Evolutionary conservation across 805 yeast species (phyloP).

Genomic region (Saccharomycopsis oosterbeekiorum): DNA sequence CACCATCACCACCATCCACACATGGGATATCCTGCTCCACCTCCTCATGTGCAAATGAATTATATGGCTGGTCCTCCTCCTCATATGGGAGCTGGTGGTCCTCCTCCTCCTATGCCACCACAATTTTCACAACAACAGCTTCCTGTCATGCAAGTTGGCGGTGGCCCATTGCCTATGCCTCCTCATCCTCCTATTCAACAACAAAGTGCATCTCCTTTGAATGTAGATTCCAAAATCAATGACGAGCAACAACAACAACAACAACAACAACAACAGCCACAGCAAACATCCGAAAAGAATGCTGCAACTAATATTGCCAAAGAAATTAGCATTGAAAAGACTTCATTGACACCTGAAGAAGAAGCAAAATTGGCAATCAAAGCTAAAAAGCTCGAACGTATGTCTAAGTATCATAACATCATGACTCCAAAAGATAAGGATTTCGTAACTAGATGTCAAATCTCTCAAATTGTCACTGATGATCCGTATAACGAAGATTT

Average conservation of each 20-base stretch:
- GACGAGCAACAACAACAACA: constrained; percentile 21
- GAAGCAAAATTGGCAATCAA: constrained; percentile 56
- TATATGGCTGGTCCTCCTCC: constrained; percentile 13
- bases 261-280: too few species aligned
- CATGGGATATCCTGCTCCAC: neutral
- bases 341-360: constrained; percentile 53
- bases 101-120: constrained; percentile 22
- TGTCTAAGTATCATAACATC: constrained; percentile 77
- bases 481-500: constrained; percentile 97
- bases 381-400: constrained; percentile 65
- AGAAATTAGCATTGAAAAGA: constrained; percentile 4
- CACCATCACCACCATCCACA: neutral
- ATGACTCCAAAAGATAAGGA: constrained; percentile 98
- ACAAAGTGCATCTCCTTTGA: constrained; percentile 1
- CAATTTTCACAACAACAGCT: constrained; percentile 1
- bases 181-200: constrained; percentile 22
- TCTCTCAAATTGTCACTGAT: constrained; percentile 91
- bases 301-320: constrained; percentile 26
- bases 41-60: constrained; percentile 1
- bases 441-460: constrained; percentile 86
- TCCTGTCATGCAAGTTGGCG: neutral
- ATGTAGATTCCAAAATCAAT: neutral
- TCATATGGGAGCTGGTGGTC: constrained; percentile 23
- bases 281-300: constrained; percentile 13
- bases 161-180: constrained; percentile 1